Evolutionary conservation across 2,329 filamentous ascomycete species (phyloP).

Genomic region (Hypoxylon sp.): DNA sequence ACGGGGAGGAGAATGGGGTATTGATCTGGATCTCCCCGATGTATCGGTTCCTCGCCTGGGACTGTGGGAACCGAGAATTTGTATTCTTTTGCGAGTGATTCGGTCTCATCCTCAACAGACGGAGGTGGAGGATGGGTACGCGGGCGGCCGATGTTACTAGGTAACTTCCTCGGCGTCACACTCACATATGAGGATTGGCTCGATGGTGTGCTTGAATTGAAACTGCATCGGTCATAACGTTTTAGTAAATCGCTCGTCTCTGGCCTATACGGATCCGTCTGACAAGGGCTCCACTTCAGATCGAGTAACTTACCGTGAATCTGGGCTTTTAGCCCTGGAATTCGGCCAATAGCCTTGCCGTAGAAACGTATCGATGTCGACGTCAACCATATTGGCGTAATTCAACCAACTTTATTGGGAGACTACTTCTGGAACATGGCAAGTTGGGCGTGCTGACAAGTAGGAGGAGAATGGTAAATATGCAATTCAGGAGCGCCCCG

Average conservation of each 20-base stretch:
- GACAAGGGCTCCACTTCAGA: constrained; percentile 13
- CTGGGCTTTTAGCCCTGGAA: constrained; percentile 48
- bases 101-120: constrained; percentile 76
- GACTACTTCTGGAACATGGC: constrained; percentile 45
- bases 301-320: constrained; percentile 47
- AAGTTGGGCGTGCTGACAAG: constrained; percentile 28
- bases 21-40: constrained; percentile 76
- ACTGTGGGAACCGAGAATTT: constrained; percentile 54
- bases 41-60: constrained; percentile 67
- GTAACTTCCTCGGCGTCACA: constrained; percentile 42
- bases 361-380: constrained; percentile 49
- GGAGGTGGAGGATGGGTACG: constrained; percentile 70
- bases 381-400: constrained; percentile 47
- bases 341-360: constrained; percentile 52
- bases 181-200: constrained; percentile 44
- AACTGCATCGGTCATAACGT: constrained; percentile 39
- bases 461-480: constrained; percentile 27
- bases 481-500: constrained; percentile 38
- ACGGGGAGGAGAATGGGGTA: constrained; percentile 75
- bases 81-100: constrained; percentile 73
- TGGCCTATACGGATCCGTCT: constrained; percentile 8
- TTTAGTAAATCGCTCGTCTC: constrained; percentile 37
- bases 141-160: constrained; percentile 44
- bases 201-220: constrained; percentile 31
- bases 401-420: constrained; percentile 31